phyloP scores from a whole-genome alignment of 106 monocot species.

The Narthecium ossifragum region DNA sequence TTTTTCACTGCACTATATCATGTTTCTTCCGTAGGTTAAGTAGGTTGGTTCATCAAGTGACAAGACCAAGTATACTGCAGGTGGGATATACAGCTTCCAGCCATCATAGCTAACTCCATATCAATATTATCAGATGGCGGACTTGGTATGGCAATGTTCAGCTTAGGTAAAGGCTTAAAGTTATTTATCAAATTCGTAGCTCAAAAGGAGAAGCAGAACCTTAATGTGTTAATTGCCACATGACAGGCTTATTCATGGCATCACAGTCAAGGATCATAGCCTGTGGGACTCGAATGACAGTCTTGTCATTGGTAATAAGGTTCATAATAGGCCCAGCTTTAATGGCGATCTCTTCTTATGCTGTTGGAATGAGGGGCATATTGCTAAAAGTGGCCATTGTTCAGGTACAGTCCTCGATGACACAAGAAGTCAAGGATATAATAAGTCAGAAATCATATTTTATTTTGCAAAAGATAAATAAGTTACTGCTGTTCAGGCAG shows the following conservation, averaged over 20 bases:
- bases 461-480: neutral
- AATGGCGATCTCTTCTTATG: constrained; percentile 55
- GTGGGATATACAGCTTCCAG: constrained; percentile 53
- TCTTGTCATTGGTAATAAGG: constrained; percentile 43
- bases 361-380: constrained; percentile 39
- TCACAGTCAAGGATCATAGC: constrained; percentile 57
- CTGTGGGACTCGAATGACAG: constrained; percentile 39
- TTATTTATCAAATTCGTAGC: no score
- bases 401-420: constrained; percentile 34
- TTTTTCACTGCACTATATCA: no score
- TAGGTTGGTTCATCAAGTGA: neutral
- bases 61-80: constrained; percentile 26
- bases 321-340: constrained; percentile 59
- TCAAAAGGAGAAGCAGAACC: no score
- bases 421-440: neutral
- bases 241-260: constrained; percentile 76
- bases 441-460: neutral
- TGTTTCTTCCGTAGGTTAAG: neutral
- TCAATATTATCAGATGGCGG: constrained; percentile 67
- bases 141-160: constrained; percentile 89
- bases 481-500: constrained; percentile 39
- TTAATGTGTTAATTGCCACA: no score
- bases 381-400: constrained; percentile 48
- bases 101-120: constrained; percentile 47
- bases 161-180: constrained; percentile 72